These are phyloP conservation scores for Plantago ovata DNA, from an alignment of 257 asterid species.

Conservation along the genomic window DNA sequence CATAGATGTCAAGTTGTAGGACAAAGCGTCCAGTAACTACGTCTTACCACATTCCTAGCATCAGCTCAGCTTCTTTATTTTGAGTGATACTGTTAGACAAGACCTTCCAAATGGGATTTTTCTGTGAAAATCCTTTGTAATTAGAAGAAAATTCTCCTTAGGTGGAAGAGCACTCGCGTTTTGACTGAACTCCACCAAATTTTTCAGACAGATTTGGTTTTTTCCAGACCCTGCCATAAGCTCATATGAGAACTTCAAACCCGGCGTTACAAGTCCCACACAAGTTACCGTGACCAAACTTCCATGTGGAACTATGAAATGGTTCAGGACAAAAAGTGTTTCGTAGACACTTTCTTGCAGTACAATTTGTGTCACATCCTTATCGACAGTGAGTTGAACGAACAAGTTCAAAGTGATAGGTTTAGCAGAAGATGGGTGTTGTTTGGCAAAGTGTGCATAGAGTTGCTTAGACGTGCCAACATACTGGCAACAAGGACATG, in stretches of 20 bases:
- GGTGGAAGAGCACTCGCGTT: background rate
- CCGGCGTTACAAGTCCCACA: slow-evolving; percentile 33
- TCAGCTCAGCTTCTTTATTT: too few species aligned
- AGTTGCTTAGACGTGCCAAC: background rate
- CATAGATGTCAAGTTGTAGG: too few species aligned
- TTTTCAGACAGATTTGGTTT: slow-evolving; percentile 33
- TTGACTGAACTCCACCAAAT: slow-evolving; percentile 30
- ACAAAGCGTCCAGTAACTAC: too few species aligned
- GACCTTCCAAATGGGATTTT: too few species aligned
- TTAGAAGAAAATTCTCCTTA: background rate
- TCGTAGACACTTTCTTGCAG: background rate
- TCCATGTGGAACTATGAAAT: slow-evolving; percentile 31
- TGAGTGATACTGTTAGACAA: too few species aligned
- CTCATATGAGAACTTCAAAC: slow-evolving; percentile 29
- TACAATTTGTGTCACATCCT: background rate
- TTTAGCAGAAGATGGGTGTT: background rate
- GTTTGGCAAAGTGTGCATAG: background rate
- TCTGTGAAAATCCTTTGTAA: background rate
- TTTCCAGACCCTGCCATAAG: slow-evolving; percentile 35
- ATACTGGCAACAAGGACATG: slow-evolving; percentile 24
- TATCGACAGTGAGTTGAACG: background rate
- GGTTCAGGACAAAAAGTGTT: slow-evolving; percentile 43
- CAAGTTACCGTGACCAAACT: slow-evolving; percentile 39
- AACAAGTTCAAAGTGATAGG: background rate
- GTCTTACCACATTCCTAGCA: too few species aligned